Conservation (phyloP, 805 yeast genomes). For the Komagataella pastoris region DNA sequence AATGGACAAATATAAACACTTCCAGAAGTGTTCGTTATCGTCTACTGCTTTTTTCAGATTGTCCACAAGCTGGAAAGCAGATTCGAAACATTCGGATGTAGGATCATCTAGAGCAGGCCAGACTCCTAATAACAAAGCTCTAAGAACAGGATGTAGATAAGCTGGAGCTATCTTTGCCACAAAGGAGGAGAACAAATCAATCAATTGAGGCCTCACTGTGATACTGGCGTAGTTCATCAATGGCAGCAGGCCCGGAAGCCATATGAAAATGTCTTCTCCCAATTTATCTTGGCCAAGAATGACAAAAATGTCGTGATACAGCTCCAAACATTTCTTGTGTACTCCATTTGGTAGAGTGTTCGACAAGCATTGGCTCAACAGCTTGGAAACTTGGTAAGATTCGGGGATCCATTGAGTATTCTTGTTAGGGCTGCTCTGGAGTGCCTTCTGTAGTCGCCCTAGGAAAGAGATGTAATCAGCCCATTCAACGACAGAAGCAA, state of each 20-base stretch:
- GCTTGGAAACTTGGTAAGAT: conserved; percentile 50
- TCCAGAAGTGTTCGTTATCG: conserved; percentile 81
- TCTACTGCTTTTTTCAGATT: conserved; percentile 38
- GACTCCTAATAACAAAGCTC: conserved; percentile 61
- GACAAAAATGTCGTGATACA: conserved; percentile 59
- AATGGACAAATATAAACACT: conserved; percentile 58
- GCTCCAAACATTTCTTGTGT: conserved; percentile 74
- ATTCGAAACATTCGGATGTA: conserved; percentile 65
- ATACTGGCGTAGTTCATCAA: conserved; percentile 80
- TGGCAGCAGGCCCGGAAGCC: conserved; percentile 93
- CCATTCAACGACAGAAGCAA: conserved; percentile 89
- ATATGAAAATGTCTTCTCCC: conserved; percentile 43
- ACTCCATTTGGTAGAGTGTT: conserved; percentile 89
- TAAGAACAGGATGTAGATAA: conserved; percentile 39
- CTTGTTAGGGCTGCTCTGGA: conserved; percentile 32
- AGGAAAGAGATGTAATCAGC: conserved; percentile 93
- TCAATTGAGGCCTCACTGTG: conserved; percentile 69
- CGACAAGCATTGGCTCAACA: conserved; percentile 68
- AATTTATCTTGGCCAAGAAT: conserved; percentile 43
- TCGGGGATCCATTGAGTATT: conserved; percentile 49
- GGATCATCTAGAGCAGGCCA: conserved; percentile 91
- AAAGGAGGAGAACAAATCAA: conserved; percentile 44
- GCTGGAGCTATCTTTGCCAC: conserved; percentile 37
- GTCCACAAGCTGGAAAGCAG: conserved; percentile 48
- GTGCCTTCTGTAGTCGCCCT: conserved; percentile 62